Percentiles rank a stretch among this genome's conserved stretches.
Conservation (phyloP, 2,329 filamentous ascomycete species). For the Pleurostoma richardsiae region DNA sequence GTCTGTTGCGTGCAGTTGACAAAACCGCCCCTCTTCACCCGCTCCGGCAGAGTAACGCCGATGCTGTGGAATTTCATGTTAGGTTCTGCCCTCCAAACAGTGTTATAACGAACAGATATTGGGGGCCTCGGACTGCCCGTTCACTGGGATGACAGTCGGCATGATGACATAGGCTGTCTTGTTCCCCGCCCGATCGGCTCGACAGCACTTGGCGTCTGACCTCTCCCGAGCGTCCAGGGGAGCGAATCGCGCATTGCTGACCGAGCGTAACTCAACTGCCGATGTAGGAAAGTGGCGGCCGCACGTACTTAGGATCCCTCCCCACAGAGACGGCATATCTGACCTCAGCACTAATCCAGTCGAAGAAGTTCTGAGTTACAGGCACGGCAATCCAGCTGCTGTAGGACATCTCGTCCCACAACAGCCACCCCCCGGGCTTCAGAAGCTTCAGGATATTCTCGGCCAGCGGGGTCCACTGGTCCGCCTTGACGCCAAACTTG, state of each 20-base stretch:
- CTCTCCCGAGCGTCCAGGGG: too few species aligned
- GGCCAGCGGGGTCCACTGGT: conserved; percentile 7
- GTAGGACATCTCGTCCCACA: conserved; percentile 9
- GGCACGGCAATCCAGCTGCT: conserved; percentile 1
- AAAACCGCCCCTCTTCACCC: background rate
- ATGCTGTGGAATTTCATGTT: background rate
- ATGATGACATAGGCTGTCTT: too few species aligned
- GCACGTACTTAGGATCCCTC: background rate
- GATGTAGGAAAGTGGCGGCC: too few species aligned
- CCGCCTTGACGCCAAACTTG: conserved; percentile 6
- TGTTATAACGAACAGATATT: too few species aligned
- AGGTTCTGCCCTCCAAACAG: too few species aligned
- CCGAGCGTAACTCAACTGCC: too few species aligned
- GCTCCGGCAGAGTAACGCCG: background rate
- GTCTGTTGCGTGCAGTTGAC: background rate
- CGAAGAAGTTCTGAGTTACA: conserved; percentile 3
- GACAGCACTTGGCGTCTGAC: too few species aligned
- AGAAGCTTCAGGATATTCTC: conserved; percentile 7
- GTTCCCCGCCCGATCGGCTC: too few species aligned
- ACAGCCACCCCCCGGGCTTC: conserved; percentile 8
- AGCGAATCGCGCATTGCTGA: too few species aligned
- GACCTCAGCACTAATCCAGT: conserved; percentile 2
- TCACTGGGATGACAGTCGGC: too few species aligned
- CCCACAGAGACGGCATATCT: background rate
- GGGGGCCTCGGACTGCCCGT: too few species aligned